These are phyloP conservation scores for Cryphonectria radicalis DNA, from an alignment of 2,329 filamentous ascomycete genomes.

Conservation along the genomic window DNA sequence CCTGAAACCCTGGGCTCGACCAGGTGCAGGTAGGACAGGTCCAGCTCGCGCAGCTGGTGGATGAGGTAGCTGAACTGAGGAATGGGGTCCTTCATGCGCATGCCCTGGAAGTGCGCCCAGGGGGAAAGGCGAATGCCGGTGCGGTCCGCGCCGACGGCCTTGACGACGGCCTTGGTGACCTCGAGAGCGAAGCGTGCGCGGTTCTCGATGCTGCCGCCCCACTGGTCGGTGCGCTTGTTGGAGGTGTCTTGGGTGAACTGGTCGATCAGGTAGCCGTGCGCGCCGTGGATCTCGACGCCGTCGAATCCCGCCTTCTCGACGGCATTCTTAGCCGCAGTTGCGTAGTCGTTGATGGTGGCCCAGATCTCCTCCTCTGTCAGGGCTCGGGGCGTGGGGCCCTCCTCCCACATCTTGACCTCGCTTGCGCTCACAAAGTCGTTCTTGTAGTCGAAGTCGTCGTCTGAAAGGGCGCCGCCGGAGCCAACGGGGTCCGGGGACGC, in stretches of 20 bases:
- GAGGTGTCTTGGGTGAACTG: constrained; percentile 61
- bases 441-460: constrained; percentile 24
- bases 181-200: constrained; percentile 56
- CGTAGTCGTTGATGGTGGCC: constrained; percentile 64
- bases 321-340: constrained; percentile 58
- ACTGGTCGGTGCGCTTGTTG: constrained; percentile 57
- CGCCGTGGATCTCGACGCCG: constrained; percentile 64
- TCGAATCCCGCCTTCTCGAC: constrained; percentile 67
- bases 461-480: constrained; percentile 48
- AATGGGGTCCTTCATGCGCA: constrained; percentile 62
- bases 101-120: constrained; percentile 60
- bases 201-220: constrained; percentile 59
- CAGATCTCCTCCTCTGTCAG: constrained; percentile 71
- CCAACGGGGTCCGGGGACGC: constrained; percentile 40
- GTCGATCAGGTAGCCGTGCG: constrained; percentile 67
- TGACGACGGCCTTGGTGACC: constrained; percentile 47
- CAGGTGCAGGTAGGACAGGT: constrained; percentile 61
- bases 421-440: constrained; percentile 48
- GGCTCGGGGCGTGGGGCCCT: constrained; percentile 59
- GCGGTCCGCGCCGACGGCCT: constrained; percentile 53
- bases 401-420: constrained; percentile 50
- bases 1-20: constrained; percentile 59
- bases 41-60: constrained; percentile 53
- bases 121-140: constrained; percentile 61
- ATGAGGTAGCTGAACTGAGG: constrained; percentile 62